Base-by-base conservation (phyloP, 805 yeast species). In the Candida silvatica region DNA sequence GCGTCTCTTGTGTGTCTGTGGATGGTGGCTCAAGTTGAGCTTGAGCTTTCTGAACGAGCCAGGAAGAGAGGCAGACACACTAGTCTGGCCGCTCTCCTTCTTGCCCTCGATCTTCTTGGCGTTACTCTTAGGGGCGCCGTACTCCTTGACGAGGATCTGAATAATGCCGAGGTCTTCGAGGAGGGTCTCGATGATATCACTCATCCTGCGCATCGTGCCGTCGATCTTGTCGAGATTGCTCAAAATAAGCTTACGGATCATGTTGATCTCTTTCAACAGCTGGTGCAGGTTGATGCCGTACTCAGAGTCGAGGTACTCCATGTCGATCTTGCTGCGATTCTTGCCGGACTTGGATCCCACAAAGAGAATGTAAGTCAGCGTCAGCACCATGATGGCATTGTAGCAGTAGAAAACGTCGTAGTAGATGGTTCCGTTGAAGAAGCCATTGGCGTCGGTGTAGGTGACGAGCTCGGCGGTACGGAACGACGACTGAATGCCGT, bases 331-430 rank as follows among this genome's bases (percentile, higher is more conserved):
- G 22, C 47, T 45, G 14, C 42, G 49, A 6, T 25, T 29, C 11
- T 41, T 39, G 6, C 26, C 29, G 6, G 42, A 17, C 18, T 38
- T 45, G 17, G 43, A 30, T 3, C 46, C 47, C 23, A 39, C 41
- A 36, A 59, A 49, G 15, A 57, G 49, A 27, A 68, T 58, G 37
- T 60, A 62, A n/a, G 67, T 57, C 31, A 66, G 42, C 3, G 68
- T 59, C 18, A 67, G 46, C 0, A 60, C 60, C 59, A 68, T 55
- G 1, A 60, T 58, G 2, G 70, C 62, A 39, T 60, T 59, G 41
- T 68, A 68, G 5, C 63, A 66, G 44, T 59, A 57, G 44, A 65
- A 64, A 26, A 66, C 60, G 40, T 68, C 74, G 25, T 56, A 54
- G 24, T 64, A 62, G n/a, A 65, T 31, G 2, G 69, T 64, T n/a